A percentile compares a stretch with the other conserved stretches of the same genome.
phyloP scores from a whole-genome alignment of 441 rosid genomes.

The Pelargonium fulgidum region DNA sequence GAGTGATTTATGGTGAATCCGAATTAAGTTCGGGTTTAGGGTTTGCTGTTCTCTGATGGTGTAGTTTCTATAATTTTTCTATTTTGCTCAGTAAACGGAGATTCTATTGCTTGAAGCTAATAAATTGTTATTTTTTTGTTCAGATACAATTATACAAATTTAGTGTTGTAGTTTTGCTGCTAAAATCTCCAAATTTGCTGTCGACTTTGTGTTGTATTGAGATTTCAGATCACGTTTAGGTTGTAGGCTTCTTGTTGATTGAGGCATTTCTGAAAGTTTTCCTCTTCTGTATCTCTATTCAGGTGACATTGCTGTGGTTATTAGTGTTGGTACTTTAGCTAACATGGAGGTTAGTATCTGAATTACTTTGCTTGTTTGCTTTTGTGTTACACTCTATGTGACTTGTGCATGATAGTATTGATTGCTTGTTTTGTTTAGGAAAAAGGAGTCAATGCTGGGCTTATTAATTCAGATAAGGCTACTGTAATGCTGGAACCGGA shows the following conservation, averaged over 20 bases:
- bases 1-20: no score
- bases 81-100: no score
- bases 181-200: no score
- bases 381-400: neutral
- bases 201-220: neutral
- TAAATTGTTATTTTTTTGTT: no score
- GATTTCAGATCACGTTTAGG: neutral
- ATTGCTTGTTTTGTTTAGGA: conserved; percentile 11
- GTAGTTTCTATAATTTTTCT: no score
- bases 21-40: no score
- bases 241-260: neutral
- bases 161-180: no score
- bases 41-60: no score
- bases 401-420: neutral
- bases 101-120: no score
- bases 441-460: conserved; percentile 13
- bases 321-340: neutral
- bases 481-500: conserved; percentile 40
- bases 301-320: conserved; percentile 3
- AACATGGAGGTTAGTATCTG: conserved; percentile 4
- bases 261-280: neutral
- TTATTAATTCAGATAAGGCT: conserved; percentile 31
- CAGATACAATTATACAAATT: no score
- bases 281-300: neutral
- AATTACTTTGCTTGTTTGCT: neutral